Percentiles rank a stretch among this genome's conserved stretches.
Conservation (phyloP, 495 filamentous ascomycete genomes). For the Echria macrotheca region DNA sequence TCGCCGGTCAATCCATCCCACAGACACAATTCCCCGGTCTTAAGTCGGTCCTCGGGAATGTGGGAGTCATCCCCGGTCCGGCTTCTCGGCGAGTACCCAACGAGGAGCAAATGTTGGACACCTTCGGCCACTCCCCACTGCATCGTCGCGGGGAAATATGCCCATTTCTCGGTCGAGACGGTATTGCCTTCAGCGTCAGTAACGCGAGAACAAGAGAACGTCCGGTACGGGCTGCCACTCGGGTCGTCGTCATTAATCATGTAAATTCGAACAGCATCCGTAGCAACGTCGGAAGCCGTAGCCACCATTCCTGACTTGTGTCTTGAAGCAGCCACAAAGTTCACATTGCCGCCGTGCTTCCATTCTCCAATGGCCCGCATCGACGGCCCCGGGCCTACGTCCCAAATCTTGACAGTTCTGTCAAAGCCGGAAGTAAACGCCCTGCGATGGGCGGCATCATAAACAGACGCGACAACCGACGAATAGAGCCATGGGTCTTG, state of each 20-base stretch:
- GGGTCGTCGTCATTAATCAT: conserved; percentile 28
- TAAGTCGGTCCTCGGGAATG: conserved; percentile 45
- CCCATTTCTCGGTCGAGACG: conserved; percentile 44
- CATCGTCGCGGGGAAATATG: conserved; percentile 64
- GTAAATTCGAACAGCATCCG: conserved; percentile 47
- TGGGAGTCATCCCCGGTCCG: conserved; percentile 46
- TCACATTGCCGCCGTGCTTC: conserved; percentile 61
- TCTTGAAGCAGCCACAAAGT: conserved; percentile 60
- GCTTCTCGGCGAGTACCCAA: conserved; percentile 66
- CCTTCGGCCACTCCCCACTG: conserved; percentile 57
- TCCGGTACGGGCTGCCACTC: conserved; percentile 26
- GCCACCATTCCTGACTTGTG: conserved; percentile 39
- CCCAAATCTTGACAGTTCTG: conserved; percentile 72
- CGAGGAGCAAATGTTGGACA: conserved; percentile 58
- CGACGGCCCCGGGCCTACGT: conserved; percentile 34
- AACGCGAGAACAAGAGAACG: conserved; percentile 44
- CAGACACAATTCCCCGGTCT: conserved; percentile 64
- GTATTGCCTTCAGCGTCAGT: conserved; percentile 37
- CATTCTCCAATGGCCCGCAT: conserved; percentile 47
- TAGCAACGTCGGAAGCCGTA: conserved; percentile 46
- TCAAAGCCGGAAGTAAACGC: conserved; percentile 83
- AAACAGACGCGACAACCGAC: conserved; percentile 71
- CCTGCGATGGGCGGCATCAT: conserved; percentile 49
- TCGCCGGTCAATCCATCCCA: conserved; percentile 57
- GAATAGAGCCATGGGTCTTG: conserved; percentile 68